Conservation (phyloP, 179 eudicot genomes). For the Silene noctiflora region DNA sequence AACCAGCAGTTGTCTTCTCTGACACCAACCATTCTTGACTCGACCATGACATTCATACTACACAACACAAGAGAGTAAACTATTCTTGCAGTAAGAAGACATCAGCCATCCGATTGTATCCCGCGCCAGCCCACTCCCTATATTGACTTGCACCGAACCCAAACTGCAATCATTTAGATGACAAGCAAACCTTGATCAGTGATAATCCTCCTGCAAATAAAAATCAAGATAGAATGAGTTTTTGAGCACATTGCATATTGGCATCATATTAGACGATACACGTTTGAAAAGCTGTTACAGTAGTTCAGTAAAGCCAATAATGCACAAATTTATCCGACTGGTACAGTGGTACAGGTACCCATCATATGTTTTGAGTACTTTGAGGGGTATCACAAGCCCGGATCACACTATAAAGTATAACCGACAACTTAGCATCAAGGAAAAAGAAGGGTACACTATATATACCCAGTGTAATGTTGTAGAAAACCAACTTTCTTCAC, state of each 20-base stretch:
- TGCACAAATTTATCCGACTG: no score
- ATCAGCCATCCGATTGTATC: conserved; percentile 10
- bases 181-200: not conserved
- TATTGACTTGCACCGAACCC: conserved; percentile 18
- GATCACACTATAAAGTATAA: not conserved
- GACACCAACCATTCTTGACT: not conserved
- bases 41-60: not conserved
- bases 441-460: not conserved
- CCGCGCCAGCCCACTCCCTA: conserved; percentile 2
- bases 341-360: no score
- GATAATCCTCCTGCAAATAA: conserved; percentile 18
- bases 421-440: conserved; percentile 1
- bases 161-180: conserved; percentile 20
- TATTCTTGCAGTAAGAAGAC: conserved; percentile 10
- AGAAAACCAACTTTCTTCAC: not conserved
- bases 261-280: not conserved
- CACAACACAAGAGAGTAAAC: not conserved
- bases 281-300: not conserved
- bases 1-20: conserved; percentile 4
- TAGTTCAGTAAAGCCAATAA: no score
- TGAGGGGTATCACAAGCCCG: no score
- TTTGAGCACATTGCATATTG: not conserved
- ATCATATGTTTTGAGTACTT: not conserved
- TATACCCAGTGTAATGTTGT: not conserved
- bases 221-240: conserved; percentile 20